These are phyloP conservation scores for Prunus salicina DNA, from an alignment of 306 rosid genomes.

Conservation along the genomic window DNA sequence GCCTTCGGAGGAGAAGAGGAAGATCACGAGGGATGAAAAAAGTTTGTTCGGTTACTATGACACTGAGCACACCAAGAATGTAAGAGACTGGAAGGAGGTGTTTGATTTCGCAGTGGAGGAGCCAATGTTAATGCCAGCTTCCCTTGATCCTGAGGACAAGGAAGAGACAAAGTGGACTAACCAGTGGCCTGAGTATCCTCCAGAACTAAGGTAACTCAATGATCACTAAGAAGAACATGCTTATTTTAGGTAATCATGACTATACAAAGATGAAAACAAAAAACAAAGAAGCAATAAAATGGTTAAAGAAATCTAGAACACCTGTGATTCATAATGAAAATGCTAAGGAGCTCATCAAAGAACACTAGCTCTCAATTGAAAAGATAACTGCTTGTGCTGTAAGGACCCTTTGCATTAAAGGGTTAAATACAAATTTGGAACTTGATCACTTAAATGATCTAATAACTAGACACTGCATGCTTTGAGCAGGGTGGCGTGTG, in stretches of 20 bases:
- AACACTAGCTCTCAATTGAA: neutral
- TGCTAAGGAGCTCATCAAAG: neutral
- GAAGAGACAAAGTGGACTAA: slow-evolving; percentile 32
- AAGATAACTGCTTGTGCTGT: neutral
- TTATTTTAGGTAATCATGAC: too few species aligned
- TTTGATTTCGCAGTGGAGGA: slow-evolving; percentile 18
- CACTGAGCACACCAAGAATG: slow-evolving; percentile 58
- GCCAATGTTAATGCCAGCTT: slow-evolving; percentile 29
- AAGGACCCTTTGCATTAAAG: neutral
- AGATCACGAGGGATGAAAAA: slow-evolving; percentile 13
- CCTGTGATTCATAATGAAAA: neutral
- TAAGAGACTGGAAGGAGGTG: slow-evolving; percentile 75
- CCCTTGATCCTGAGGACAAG: slow-evolving; percentile 27
- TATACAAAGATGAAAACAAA: too few species aligned
- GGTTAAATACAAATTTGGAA: neutral
- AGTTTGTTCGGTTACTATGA: slow-evolving; percentile 44
- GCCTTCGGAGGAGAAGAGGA: slow-evolving; percentile 13
- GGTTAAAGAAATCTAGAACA: neutral
- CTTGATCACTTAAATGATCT: neutral
- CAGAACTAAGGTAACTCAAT: slow-evolving; percentile 40
- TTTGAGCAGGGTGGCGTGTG: slow-evolving; percentile 31
- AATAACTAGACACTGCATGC: neutral
- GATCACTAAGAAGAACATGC: too few species aligned
- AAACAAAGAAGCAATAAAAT: too few species aligned
- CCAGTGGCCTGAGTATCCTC: slow-evolving; percentile 42